Conservation (phyloP, 176 grass and related monocot species). For the Phoenix dactylifera region DNA sequence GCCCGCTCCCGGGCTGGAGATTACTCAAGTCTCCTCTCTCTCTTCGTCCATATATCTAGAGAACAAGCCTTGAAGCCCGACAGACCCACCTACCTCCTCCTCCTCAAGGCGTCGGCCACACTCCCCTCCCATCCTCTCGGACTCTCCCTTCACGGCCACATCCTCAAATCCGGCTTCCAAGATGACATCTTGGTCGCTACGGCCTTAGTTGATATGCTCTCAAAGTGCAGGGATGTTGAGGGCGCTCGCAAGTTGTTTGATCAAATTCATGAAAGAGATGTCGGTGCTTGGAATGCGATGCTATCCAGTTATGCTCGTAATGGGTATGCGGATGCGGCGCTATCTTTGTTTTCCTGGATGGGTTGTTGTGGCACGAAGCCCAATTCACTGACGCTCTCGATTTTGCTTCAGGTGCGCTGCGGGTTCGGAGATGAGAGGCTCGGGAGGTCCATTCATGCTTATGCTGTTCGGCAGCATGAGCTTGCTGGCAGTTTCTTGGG, state of each 20-base stretch:
- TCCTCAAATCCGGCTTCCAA: constrained; percentile 2
- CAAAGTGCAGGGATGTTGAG: not conserved
- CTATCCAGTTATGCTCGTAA: constrained; percentile 1
- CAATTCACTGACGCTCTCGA: constrained; percentile 13
- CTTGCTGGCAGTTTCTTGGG: constrained; percentile 12
- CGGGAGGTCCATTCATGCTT: constrained; percentile 5
- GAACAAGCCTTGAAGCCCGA: not conserved
- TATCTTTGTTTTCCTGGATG: constrained; percentile 5
- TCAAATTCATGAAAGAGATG: constrained; percentile 10
- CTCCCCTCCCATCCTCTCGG: not conserved
- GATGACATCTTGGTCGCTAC: constrained; percentile 2
- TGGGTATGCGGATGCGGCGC: not conserved
- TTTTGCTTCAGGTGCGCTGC: constrained; percentile 18
- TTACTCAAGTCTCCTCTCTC: not conserved
- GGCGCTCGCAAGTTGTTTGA: constrained; percentile 17
- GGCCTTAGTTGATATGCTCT: not conserved
- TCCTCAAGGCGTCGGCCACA: constrained; percentile 1
- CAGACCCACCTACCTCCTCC: constrained; percentile 14
- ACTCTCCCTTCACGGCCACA: constrained; percentile 1
- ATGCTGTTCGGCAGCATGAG: constrained; percentile 9
- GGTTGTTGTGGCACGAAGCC: constrained; percentile 2
- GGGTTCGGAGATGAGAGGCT: not conserved
- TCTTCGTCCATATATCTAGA: not conserved
- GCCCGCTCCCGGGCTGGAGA: not conserved
- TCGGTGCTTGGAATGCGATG: constrained; percentile 18